Percentiles rank a stretch among this genome's conserved stretches.
phyloP scores from a whole-genome alignment of 1,284 basidiomycete species.

The Ganoderma meredithae region DNA sequence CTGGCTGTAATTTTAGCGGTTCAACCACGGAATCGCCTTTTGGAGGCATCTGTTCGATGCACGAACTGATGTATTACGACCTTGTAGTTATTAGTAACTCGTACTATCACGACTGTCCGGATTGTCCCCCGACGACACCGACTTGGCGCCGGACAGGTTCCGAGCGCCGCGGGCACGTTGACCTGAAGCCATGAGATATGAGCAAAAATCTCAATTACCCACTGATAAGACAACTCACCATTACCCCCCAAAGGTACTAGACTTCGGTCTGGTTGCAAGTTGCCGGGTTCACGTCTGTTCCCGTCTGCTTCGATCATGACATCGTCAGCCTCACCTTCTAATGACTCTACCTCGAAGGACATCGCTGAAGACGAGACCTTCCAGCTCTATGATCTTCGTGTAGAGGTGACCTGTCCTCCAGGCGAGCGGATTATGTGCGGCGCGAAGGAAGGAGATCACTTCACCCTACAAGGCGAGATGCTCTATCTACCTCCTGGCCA shows the following conservation, averaged over 20 bases:
- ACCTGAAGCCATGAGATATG: too few species aligned
- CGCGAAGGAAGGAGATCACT: constrained; percentile 67
- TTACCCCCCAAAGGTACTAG: too few species aligned
- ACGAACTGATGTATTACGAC: neutral
- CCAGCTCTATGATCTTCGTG: constrained; percentile 63
- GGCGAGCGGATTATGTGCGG: constrained; percentile 63
- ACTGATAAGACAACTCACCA: too few species aligned
- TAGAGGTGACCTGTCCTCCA: constrained; percentile 64
- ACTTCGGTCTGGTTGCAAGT: too few species aligned
- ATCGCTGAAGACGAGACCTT: constrained; percentile 49
- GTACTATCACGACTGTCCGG: neutral
- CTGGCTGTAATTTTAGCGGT: neutral
- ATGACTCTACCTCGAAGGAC: neutral
- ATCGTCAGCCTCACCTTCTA: neutral
- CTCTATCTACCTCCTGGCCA: constrained; percentile 62
- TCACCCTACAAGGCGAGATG: constrained; percentile 69
- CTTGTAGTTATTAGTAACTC: neutral
- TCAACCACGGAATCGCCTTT: neutral
- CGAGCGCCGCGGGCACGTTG: too few species aligned
- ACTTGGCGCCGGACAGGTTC: too few species aligned
- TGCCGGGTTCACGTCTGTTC: too few species aligned
- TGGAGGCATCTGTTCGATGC: neutral
- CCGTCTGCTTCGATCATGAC: constrained; percentile 1
- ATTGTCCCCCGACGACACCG: neutral
- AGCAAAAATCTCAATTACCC: too few species aligned